phyloP scores from a whole-genome alignment of 2,329 filamentous ascomycete species.

The Zelopaecilomyces penicillatus region DNA sequence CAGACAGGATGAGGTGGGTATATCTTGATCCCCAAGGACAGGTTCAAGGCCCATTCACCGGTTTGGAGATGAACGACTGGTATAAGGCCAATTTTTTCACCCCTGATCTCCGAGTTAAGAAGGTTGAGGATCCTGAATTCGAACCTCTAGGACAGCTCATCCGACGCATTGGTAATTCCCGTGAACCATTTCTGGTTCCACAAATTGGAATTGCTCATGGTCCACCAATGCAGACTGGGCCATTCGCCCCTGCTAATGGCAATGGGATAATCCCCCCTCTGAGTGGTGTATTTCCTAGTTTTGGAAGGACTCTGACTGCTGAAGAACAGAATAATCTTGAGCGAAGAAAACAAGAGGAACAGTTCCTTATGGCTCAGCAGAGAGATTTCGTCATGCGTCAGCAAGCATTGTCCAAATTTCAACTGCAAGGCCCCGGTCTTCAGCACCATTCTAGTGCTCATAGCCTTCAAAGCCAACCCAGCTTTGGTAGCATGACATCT shows the following conservation, averaged over 20 bases:
- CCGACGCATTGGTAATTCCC: slow-evolving; percentile 88
- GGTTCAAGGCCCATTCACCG: slow-evolving; percentile 89
- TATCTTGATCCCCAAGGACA: slow-evolving; percentile 92
- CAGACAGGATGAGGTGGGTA: slow-evolving; percentile 96
- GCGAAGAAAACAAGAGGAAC: slow-evolving; percentile 93
- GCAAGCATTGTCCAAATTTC: slow-evolving; percentile 68
- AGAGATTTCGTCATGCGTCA: slow-evolving; percentile 87
- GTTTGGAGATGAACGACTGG: slow-evolving; percentile 99
- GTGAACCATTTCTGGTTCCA: slow-evolving; percentile 93
- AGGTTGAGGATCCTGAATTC: slow-evolving; percentile 86
- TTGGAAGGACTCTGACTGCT: slow-evolving; percentile 90
- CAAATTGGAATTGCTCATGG: slow-evolving; percentile 95
- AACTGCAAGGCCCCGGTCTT: slow-evolving; percentile 47
- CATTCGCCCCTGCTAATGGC: slow-evolving; percentile 40
- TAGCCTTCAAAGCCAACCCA: slow-evolving; percentile 93
- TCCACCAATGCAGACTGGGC: slow-evolving; percentile 47
- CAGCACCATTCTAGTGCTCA: slow-evolving; percentile 94
- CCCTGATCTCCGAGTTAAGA: slow-evolving; percentile 87
- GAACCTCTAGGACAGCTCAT: slow-evolving; percentile 94
- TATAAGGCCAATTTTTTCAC: slow-evolving; percentile 99
- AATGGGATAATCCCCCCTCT: slow-evolving; percentile 77
- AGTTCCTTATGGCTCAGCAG: slow-evolving; percentile 92
- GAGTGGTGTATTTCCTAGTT: slow-evolving; percentile 88
- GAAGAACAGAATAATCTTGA: slow-evolving; percentile 98
- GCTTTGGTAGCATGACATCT: slow-evolving; percentile 90